Percentiles rank a stretch among this genome's conserved stretches.
These are phyloP conservation scores for Cordyceps cateniannulata DNA, from an alignment of 2,329 filamentous ascomycete species.

Conservation along the genomic window DNA sequence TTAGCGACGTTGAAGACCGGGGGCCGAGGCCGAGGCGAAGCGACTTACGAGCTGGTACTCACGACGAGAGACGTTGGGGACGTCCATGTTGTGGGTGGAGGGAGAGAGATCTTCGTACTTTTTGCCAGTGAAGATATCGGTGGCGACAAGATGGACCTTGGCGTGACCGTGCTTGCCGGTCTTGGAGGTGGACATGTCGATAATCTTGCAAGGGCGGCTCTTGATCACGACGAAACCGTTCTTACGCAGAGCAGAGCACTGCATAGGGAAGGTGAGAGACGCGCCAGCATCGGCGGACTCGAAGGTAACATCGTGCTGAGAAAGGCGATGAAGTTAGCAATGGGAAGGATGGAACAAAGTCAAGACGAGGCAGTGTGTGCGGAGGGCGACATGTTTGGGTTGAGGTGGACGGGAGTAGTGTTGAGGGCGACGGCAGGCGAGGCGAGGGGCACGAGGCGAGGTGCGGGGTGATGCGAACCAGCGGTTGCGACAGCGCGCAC, in stretches of 20 bases:
- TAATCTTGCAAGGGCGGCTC: conserved; percentile 98
- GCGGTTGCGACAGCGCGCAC: conserved; percentile 5
- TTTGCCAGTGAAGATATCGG: conserved; percentile 99
- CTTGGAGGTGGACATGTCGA: conserved; percentile 99
- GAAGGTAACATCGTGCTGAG: conserved; percentile 67
- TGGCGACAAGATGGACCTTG: conserved; percentile 97
- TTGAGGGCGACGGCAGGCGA: conserved; percentile 12
- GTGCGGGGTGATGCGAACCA: conserved; percentile 40
- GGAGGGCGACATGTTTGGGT: background rate
- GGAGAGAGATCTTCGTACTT: conserved; percentile 99
- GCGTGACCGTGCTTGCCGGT: conserved; percentile 99
- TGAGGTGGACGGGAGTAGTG: background rate
- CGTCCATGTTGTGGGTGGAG: conserved; percentile 97
- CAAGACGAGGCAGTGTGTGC: conserved; percentile 4
- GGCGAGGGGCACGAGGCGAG: conserved; percentile 32
- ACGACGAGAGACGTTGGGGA: conserved; percentile 83
- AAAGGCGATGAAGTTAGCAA: conserved; percentile 15
- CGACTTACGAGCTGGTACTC: conserved; percentile 87
- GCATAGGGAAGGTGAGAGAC: conserved; percentile 91
- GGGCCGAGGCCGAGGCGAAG: background rate
- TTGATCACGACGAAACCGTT: conserved; percentile 99
- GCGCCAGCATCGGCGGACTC: conserved; percentile 94
- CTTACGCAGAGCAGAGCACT: conserved; percentile 99
- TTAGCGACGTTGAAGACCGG: background rate
- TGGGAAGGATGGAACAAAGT: background rate